Base-by-base conservation (phyloP, 1,284 basidiomycete genomes). In the Mrakiaceae sp. region DNA sequence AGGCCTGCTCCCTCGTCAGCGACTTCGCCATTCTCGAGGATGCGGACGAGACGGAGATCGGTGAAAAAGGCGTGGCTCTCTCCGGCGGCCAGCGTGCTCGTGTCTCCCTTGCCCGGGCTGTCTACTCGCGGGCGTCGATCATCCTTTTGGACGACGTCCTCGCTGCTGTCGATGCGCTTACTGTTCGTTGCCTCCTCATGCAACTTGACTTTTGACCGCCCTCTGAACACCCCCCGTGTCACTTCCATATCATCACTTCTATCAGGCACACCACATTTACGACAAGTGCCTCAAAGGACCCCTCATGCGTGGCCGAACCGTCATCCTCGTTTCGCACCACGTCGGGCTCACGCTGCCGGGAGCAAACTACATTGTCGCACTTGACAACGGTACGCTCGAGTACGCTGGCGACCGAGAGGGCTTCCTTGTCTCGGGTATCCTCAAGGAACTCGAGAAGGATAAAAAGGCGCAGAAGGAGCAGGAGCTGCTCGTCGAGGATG, bases 51-150 rank as follows among this genome's bases (percentile, higher is more conserved):
- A 74, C 74, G 54, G 74, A 71, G 63, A 73, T 76, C 54, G 71
- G 88, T 42, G 79, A 80, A 67, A 74, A 78, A 58, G 79, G 79
- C 42, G 3, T 92, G 27, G 93, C 92, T 74, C 77, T 95, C 46
- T 91, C 88, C 39, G 95, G 95, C 64, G 95, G 95, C 43, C 95
- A 98, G 74, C 97, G 98, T 72, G 92, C 92, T 47, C 81, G 95
- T 88, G 89, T 85, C 2, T 83, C 90, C 0, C 80, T 95, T 7
- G 94, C 94, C 46, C 85, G 95, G 64, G 94, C 95, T 1, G 85
- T 98, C 42, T 98, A 98, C 76, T 94, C 90, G 62, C 82, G 90
- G 44, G 94, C 95, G 8, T 86, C 87, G 0, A 79, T 88, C 40
- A 77, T 98, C 0, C 79, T 96, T 55, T 78, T 98, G 52, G 95